Evolutionary conservation across 2,329 filamentous ascomycete genomes (phyloP).

Genomic region (Cercospora beticola): DNA sequence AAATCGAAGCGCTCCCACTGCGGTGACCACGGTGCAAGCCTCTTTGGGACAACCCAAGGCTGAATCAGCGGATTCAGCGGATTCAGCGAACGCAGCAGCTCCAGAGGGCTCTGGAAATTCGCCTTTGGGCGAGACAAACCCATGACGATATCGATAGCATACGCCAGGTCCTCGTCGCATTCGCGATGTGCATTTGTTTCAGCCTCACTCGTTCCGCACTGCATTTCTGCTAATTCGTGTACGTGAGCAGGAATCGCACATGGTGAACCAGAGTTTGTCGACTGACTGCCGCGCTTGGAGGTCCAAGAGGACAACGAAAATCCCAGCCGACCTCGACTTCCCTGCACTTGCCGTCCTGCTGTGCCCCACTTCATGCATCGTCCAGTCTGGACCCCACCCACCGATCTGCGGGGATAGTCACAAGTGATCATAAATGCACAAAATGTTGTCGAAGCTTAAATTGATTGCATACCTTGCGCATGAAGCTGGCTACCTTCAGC

Average conservation of each 20-base stretch:
- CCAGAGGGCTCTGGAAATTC: not conserved
- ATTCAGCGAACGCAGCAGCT: not conserved
- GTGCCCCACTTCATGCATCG: not conserved
- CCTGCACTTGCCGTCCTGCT: not conserved
- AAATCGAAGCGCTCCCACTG: slow-evolving; percentile 15
- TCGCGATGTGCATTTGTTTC: not conserved
- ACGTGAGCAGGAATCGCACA: not conserved
- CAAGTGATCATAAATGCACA: not conserved
- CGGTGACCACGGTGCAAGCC: slow-evolving; percentile 27
- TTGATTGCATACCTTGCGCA: not conserved
- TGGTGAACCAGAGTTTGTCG: not conserved
- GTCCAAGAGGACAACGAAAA: not conserved
- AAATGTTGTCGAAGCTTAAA: not conserved
- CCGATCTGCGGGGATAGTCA: not conserved
- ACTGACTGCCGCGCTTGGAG: not conserved
- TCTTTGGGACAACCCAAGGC: slow-evolving; percentile 13
- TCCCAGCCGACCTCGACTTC: not conserved
- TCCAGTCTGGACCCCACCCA: not conserved
- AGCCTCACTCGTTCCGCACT: not conserved
- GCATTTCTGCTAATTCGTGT: not conserved
- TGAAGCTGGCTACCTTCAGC: not conserved
- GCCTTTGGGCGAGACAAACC: not conserved
- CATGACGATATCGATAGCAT: not conserved
- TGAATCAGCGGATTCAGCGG: not conserved
- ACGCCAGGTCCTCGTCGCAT: not conserved